Evolutionary conservation across 1,284 basidiomycete species (phyloP).

Genomic region (Ustilago cynodontis): DNA sequence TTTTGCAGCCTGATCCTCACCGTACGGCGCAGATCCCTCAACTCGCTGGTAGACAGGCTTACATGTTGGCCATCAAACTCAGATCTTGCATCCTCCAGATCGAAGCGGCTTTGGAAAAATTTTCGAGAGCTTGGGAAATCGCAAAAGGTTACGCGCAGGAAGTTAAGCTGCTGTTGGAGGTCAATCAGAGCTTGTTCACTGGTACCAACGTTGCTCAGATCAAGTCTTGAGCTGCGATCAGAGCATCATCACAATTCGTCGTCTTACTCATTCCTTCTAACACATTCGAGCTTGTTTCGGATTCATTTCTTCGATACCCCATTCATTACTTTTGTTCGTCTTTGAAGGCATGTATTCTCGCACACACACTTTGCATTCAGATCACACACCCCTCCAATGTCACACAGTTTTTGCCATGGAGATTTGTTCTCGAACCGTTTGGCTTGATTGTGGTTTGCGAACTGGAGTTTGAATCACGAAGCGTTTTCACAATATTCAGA

Average conservation of each 20-base stretch:
- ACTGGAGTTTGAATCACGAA: no score
- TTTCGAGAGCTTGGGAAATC: slow-evolving; percentile 50
- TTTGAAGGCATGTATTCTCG: background rate
- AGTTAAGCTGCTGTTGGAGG: slow-evolving; percentile 44
- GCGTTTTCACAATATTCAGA: no score
- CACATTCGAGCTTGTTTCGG: background rate
- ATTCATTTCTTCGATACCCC: slow-evolving; percentile 3
- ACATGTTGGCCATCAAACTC: slow-evolving; percentile 38
- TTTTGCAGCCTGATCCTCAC: slow-evolving; percentile 42
- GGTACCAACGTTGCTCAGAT: slow-evolving; percentile 15
- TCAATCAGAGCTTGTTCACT: slow-evolving; percentile 45
- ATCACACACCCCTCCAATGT: background rate
- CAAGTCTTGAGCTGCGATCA: slow-evolving; percentile 8
- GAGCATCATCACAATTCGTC: background rate
- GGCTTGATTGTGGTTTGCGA: background rate
- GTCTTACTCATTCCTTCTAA: background rate
- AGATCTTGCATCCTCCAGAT: slow-evolving; percentile 44
- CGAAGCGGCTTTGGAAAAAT: slow-evolving; percentile 44
- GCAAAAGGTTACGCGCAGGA: slow-evolving; percentile 50
- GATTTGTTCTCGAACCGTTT: background rate
- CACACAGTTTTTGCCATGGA: background rate
- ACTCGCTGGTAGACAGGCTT: slow-evolving; percentile 31
- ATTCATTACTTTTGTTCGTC: background rate
- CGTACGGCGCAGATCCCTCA: slow-evolving; percentile 22
- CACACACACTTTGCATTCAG: background rate